These are phyloP conservation scores for Blastocystis sp. DNA, from an alignment of 352 stramenopile genomes.

Conservation along the genomic window DNA sequence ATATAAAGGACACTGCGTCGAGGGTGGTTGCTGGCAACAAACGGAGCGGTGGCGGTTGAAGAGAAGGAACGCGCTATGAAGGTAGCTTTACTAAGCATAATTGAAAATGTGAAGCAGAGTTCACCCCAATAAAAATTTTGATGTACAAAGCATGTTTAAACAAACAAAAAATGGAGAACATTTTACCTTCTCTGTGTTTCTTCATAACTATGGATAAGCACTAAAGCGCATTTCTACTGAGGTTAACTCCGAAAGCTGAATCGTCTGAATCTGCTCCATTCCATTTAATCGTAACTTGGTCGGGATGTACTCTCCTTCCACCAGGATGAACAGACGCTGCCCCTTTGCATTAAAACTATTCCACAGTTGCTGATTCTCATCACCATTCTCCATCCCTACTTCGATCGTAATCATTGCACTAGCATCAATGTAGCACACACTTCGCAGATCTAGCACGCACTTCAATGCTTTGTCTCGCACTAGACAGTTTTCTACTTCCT, in stretches of 20 bases:
- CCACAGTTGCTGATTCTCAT: background rate
- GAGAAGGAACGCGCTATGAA: background rate
- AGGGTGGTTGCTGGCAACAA: constrained; percentile 42
- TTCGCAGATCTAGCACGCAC: background rate
- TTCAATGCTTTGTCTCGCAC: background rate
- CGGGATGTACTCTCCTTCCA: background rate
- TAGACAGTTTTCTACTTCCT: background rate
- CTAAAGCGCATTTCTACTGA: background rate
- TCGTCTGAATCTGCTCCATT: background rate
- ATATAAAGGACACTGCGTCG: constrained; percentile 66
- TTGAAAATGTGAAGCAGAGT: background rate
- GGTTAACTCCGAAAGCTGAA: background rate
- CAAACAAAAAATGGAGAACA: background rate
- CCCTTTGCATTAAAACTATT: background rate
- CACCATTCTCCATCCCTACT: background rate
- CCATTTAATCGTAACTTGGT: background rate
- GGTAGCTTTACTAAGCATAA: background rate
- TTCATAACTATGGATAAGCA: background rate
- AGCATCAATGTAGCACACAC: background rate
- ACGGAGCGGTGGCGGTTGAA: background rate
- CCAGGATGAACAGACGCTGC: background rate
- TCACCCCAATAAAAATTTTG: background rate
- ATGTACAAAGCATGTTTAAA: background rate
- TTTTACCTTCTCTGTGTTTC: background rate
- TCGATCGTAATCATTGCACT: background rate